Evolutionary conservation across 1,284 basidiomycete species (phyloP), one percentile per base, ranked within the genome.

Genomic region (Austropuccinia psidii): DNA sequence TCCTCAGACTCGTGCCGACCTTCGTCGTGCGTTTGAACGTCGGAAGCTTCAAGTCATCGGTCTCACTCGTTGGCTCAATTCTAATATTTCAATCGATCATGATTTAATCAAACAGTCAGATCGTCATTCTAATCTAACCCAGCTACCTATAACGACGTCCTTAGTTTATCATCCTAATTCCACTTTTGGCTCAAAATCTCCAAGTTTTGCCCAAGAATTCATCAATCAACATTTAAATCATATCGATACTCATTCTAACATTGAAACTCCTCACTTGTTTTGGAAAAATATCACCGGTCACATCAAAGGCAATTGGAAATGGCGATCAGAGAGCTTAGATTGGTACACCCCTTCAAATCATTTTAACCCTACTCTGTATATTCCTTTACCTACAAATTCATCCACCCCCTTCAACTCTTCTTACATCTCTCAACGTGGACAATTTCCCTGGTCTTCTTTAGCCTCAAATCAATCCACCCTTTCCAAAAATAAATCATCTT

Each of bases 231-330:
- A 31, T 21, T 47, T 45, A 21, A 33, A 65, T 11, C 21, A 64
- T 33, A 29, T 64, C 4, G 9, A 17, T 4, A 19, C 39, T 47
- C 60, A 31, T 19, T 45, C 47, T 9, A 37, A 65, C n/a, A 27
- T 45, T 9, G 31, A 47, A 9, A 49, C 9, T 13, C 8, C 15
- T 6, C 57, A 29, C 37, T 2, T 65, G 21, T 65, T 45, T 47
- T 65, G 62, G 62, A 45, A 37, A 50, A 65, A 65, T 29, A 47
- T 65, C 13, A 45, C 62, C 4, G 62, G 62, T 21, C 62, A 65
- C n/a, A 49, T 31, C 62, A 65, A 65, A 24, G 62, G 43, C 1
- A 6, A 65, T 31, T 65, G 62, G 62, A 65, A 43, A 33, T 65
- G 27, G 27, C 27, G 62, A 31, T 45, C 24, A 43, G 62, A 65